Base-by-base conservation (phyloP, 2,329 filamentous ascomycete genomes). In the Ilyonectria robusta region DNA sequence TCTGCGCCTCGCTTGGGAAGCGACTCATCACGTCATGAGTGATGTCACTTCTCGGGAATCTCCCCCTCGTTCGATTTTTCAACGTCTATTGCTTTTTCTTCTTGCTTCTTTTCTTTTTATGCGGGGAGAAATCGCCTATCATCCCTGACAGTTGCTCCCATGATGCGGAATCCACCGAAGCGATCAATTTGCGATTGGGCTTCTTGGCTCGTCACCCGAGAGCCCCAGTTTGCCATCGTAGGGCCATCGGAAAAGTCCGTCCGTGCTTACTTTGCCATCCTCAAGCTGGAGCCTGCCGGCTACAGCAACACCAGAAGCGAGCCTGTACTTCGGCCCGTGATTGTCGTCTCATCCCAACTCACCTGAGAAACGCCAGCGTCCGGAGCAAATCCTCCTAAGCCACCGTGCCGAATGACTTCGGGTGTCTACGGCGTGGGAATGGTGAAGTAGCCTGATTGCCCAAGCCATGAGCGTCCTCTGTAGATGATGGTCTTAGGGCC, bases 31-130 rank as follows among this genome's bases (percentile, higher is more conserved):
- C 50, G 50, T 53, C 50, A 53, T 53, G n/a, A 53, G 37, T 53
- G 50, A 53, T 53, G 50, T 53, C 50, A 53, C 31, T 21, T 21
- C 33, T 53, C 50, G 50, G 50, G 11, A 53, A 21, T 19, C 31
- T 17, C 31, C 50, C 17, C 50, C 31, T 53, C 31, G 31, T 53
- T 53, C 50, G 31, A 53, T 50, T 50, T 17, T 35, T 9, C 19
- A 21, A 35, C 21, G n/a, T 8, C n/a, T 35, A 10, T 21, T n/a
- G 5, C 9, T 19, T 51, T 51, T 33, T 53, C 33, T 53, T 53
- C 15, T 19, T 35, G 9, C 17, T 19, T 51, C 26, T 35, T 15
- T 21, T 51, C 5, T n/a, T 7, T 53, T 53, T 53, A 37, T 53
- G 31, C 50, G 50, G 50, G 50, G 50, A 35, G 50, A 19, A 11